phyloP scores from a whole-genome alignment of 139 green algal species.

The Coelastrella sp. region DNA sequence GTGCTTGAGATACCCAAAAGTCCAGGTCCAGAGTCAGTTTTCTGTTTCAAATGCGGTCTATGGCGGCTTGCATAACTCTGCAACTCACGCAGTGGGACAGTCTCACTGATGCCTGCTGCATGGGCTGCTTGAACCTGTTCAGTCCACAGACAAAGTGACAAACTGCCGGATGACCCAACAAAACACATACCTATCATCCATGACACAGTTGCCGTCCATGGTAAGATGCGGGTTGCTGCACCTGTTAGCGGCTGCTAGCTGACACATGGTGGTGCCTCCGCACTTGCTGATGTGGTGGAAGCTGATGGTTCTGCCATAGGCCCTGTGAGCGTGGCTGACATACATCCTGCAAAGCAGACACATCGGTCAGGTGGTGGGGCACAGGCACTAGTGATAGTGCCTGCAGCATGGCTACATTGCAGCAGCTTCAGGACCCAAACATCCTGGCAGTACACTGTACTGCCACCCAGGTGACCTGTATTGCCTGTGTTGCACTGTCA shows the following conservation, averaged over 20 bases:
- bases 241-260: constrained; percentile 36
- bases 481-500: too few species aligned
- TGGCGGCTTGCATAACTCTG: too few species aligned
- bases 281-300: constrained; percentile 46
- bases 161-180: not conserved
- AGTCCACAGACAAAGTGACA: not conserved
- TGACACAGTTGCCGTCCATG: constrained; percentile 33
- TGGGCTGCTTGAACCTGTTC: not conserved
- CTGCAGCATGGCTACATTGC: too few species aligned
- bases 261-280: constrained; percentile 43
- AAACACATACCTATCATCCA: not conserved
- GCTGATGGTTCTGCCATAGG: constrained; percentile 10
- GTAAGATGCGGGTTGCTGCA: constrained; percentile 40
- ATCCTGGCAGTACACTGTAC: too few species aligned
- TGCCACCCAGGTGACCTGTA: too few species aligned
- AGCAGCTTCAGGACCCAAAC: too few species aligned
- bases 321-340: not conserved
- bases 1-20: too few species aligned
- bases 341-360: constrained; percentile 16
- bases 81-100: too few species aligned
- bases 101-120: too few species aligned
- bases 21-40: too few species aligned
- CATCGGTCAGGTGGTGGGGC: not conserved
- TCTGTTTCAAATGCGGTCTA: too few species aligned
- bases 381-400: too few species aligned